These are phyloP conservation scores for Candida glaebosa DNA, from an alignment of 805 yeast species.

Conservation along the genomic window DNA sequence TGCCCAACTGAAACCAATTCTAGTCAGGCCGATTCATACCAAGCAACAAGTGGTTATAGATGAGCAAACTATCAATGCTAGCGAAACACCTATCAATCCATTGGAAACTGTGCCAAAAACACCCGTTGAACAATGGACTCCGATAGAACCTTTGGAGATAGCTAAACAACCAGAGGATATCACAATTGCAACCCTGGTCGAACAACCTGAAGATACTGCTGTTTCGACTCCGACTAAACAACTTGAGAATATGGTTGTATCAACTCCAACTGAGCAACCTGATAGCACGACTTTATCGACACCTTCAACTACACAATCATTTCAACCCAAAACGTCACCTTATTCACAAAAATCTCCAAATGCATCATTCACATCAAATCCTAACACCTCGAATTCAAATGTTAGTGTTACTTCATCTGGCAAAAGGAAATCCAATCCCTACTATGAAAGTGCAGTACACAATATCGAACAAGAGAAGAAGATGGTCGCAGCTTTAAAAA, in stretches of 20 bases:
- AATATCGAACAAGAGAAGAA: constrained; percentile 74
- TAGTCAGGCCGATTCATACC: neutral
- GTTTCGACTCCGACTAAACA: neutral
- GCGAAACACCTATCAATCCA: neutral
- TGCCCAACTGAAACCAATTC: neutral
- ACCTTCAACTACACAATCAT: neutral
- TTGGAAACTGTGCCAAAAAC: neutral
- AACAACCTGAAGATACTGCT: no score
- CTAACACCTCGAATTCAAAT: neutral
- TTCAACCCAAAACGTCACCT: neutral
- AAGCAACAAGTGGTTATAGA: neutral
- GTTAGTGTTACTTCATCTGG: neutral
- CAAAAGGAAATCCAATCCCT: constrained; percentile 4
- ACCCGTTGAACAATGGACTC: neutral
- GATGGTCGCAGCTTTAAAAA: constrained; percentile 68
- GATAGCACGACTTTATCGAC: neutral
- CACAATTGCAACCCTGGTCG: no score
- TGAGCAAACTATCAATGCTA: neutral
- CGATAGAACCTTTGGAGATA: no score
- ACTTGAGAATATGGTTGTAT: neutral
- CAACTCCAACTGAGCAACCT: neutral
- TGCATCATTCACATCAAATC: constrained; percentile 1
- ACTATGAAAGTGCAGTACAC: constrained; percentile 57
- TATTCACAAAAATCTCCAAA: neutral
- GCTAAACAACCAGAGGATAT: no score